Base-by-base conservation (phyloP, 2,329 filamentous ascomycete species). In the Xylaria sp. region DNA sequence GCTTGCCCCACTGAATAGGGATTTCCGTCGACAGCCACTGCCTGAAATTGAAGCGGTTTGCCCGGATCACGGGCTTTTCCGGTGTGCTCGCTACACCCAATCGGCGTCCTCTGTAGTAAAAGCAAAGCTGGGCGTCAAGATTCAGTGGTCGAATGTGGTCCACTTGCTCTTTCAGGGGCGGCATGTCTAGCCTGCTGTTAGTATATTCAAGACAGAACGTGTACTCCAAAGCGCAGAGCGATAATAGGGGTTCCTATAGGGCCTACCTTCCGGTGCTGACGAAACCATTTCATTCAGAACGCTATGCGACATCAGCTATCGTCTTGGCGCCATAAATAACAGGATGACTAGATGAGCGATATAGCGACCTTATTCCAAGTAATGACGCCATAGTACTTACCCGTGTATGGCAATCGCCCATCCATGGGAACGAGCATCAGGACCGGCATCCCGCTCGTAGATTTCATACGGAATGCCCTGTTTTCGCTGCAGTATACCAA, bases 1-100 rank as follows among this genome's bases (percentile, higher is more conserved):
- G 55, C 50, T 66, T 68, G 19, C 56, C 54, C 63, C 64, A 69
- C 11, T 65, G 65, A 22, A 69, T 58, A 9, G 59, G 54, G n/a
- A 69, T 60, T 16, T 59, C 16, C 0, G 61, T 66, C 2, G 61
- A 52, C 7, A 69, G 63, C 66, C 66, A 69, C 17, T 62, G 39
- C 9, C 67, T 59, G 7, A 69, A 49, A 9, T 52, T 50, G 4
- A 53, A 44, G 11, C 66, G 59, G 44, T 68, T 61, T 2, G 63
- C 58, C 16, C 66, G 60, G 7, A 67, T 42, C 5, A 55, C 17
- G 1, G 46, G 57, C 2, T n/a, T 2, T 16, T 57, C 54, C 5
- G 51, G 43, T 2, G 51, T 52, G 39, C 24, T 38, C 29, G 50
- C n/a, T 16, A 52, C 51, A 4, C n/a, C 54, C 2, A 19, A 18